These are phyloP conservation scores for Cercospora citrullina DNA, from an alignment of 2,329 filamentous ascomycete species.

Conservation along the genomic window DNA sequence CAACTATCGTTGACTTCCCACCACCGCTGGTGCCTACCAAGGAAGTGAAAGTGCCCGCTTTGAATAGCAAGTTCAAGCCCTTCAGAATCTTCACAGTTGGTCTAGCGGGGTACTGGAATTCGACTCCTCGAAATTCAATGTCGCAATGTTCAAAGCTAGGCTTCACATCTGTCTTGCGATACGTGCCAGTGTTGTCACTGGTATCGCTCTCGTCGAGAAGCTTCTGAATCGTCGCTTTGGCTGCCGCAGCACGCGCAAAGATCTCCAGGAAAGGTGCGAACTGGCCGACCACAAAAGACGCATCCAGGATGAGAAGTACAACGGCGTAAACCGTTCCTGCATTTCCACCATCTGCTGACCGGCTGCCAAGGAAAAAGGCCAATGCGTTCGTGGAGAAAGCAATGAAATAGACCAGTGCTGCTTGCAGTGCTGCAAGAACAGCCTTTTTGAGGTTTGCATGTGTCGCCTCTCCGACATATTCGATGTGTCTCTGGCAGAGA, in stretches of 20 bases:
- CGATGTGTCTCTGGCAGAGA: constrained; percentile 42
- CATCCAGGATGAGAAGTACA: constrained; percentile 64
- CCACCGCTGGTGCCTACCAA: constrained; percentile 49
- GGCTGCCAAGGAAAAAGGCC: constrained; percentile 49
- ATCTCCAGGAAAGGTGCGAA: constrained; percentile 63
- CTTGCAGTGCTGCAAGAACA: constrained; percentile 44
- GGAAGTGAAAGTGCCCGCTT: constrained; percentile 46
- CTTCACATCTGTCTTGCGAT: constrained; percentile 32
- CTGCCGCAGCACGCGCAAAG: constrained; percentile 55
- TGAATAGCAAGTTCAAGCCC: constrained; percentile 40
- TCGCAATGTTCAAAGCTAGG: constrained; percentile 31
- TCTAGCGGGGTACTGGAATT: constrained; percentile 49
- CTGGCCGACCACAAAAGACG: constrained; percentile 62
- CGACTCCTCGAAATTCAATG: constrained; percentile 42
- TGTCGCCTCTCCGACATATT: constrained; percentile 39
- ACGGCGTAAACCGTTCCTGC: constrained; percentile 62
- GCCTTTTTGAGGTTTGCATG: constrained; percentile 45
- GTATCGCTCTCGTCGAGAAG: constrained; percentile 41
- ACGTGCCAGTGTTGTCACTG: constrained; percentile 24
- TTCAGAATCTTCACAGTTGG: constrained; percentile 45
- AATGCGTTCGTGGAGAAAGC: constrained; percentile 49
- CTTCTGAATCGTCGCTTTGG: constrained; percentile 48
- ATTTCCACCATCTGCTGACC: constrained; percentile 30
- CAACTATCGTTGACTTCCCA: constrained; percentile 48
- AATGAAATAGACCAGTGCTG: constrained; percentile 48